Evolutionary conservation across 805 yeast species (phyloP).

Genomic region (Yamadazyma kitorensis): DNA sequence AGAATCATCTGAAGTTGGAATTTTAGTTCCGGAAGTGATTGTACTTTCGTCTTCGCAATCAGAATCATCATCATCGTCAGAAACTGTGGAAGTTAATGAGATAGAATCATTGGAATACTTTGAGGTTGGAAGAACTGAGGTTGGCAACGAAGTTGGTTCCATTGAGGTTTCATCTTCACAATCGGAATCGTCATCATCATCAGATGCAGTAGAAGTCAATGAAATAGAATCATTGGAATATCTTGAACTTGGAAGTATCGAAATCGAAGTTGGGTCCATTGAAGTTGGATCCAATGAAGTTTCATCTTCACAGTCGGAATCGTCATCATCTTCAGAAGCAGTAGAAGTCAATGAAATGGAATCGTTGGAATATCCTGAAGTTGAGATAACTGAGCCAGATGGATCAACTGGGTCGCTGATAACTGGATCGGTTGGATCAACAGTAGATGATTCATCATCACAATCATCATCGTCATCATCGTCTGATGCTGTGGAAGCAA

Average conservation of each 20-base stretch:
- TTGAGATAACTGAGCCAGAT: background rate
- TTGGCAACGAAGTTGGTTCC: slow-evolving; percentile 6
- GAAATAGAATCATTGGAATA: too few relatives aligned
- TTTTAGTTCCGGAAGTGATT: slow-evolving; percentile 2
- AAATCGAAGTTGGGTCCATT: too few relatives aligned
- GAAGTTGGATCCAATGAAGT: too few relatives aligned
- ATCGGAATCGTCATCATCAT: slow-evolving; percentile 17
- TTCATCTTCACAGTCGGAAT: slow-evolving; percentile 14
- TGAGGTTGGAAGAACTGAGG: background rate
- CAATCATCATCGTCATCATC: slow-evolving; percentile 17
- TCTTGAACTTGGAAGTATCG: too few relatives aligned
- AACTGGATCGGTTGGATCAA: slow-evolving; percentile 10
- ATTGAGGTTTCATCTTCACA: slow-evolving; percentile 14
- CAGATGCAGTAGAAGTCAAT: slow-evolving; percentile 9
- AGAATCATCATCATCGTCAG: slow-evolving; percentile 17
- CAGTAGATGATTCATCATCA: slow-evolving; percentile 14
- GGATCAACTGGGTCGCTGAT: too few relatives aligned
- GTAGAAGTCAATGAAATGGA: slow-evolving; percentile 3
- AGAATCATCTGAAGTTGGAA: background rate
- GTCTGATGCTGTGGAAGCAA: slow-evolving; percentile 8
- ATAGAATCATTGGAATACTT: background rate
- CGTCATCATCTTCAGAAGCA: slow-evolving; percentile 15
- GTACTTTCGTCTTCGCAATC: slow-evolving; percentile 12
- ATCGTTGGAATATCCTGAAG: background rate
- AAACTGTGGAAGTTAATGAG: slow-evolving; percentile 2